Conservation (phyloP, 305 asterid genomes). For the Fraxinus velutina region DNA sequence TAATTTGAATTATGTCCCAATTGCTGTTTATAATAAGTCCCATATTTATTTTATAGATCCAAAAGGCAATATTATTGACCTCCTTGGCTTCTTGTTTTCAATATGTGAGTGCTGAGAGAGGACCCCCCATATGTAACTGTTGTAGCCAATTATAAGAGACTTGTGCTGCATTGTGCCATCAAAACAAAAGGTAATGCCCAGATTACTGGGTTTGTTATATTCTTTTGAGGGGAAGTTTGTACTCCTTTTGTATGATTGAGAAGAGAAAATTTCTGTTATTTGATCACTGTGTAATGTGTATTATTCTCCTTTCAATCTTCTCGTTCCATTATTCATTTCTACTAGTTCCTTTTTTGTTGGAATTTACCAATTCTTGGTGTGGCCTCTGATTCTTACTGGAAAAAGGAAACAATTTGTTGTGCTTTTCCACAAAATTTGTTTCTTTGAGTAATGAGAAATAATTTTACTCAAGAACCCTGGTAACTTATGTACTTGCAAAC, state of each 20-base stretch:
- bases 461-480: not conserved
- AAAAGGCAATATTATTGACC: not conserved
- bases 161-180: not conserved
- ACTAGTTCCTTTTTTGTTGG: not conserved
- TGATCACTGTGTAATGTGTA: not conserved
- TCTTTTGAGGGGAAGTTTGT: not conserved
- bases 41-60: not conserved
- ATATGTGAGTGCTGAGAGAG: not conserved
- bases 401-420: not conserved
- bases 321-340: not conserved
- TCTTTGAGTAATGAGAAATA: not conserved
- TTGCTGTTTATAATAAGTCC: not conserved
- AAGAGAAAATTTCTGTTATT: not conserved
- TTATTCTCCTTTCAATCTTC: not conserved
- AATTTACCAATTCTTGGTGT: not conserved
- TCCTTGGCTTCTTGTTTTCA: not conserved
- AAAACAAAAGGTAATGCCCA: not conserved
- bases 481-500: constrained; percentile 18
- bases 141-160: not conserved
- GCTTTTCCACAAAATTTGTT: not conserved
- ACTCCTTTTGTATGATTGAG: not conserved
- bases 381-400: not conserved
- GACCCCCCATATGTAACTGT: not conserved
- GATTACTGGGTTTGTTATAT: not conserved
- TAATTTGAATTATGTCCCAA: not conserved